Evolutionary conservation across 1,284 basidiomycete species (phyloP), one percentile per base, ranked within the genome.

Genomic region (Irpex sp.): DNA sequence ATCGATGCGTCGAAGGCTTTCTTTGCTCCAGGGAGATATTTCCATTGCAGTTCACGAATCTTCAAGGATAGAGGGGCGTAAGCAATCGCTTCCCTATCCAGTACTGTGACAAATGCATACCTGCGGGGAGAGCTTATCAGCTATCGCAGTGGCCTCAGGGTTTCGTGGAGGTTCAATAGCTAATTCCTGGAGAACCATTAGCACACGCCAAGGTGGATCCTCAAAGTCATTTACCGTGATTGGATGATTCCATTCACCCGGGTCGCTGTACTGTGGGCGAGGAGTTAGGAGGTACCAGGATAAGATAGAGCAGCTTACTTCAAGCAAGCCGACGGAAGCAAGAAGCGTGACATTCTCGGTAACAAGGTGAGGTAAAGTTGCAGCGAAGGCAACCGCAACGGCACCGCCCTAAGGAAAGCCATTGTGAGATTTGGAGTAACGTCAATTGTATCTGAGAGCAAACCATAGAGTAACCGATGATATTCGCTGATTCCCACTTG

Each of bases 401-500:
- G 80, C 87, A 37, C 89, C 90, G 3, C 90, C 88, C 88, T 90
- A 62, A 2, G 45, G n/a, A 49, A 16, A 42, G 16, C 7, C 59
- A 6, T 52, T 4, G 35, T 18, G 18, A n/a, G 12, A 18, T 12
- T 12, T 35, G 18, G 42, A 33, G 33, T 33, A 14, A 9, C 23
- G 35, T n/a, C 23, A 18, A 21, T 37, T n/a, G n/a, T 58, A 14
- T n/a, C 1, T 6, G n/a, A 28, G 28, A n/a, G 63, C 75, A 36
- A 51, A 84, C 87, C 88, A 92, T 91, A 9, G 90, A 91, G 19
- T 90, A 76, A 12, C 89, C 90, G 0, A 82, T 81, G 45, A 92
- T 72, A 58, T 81, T 75, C 0, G 87, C 83, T 60, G 80, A 79
- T 7, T 83, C 78, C 89, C 90, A 93, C 59, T 77, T 78, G 42